Base-by-base conservation (phyloP, 805 yeast species). In the Saccharomycopsis sp. region DNA sequence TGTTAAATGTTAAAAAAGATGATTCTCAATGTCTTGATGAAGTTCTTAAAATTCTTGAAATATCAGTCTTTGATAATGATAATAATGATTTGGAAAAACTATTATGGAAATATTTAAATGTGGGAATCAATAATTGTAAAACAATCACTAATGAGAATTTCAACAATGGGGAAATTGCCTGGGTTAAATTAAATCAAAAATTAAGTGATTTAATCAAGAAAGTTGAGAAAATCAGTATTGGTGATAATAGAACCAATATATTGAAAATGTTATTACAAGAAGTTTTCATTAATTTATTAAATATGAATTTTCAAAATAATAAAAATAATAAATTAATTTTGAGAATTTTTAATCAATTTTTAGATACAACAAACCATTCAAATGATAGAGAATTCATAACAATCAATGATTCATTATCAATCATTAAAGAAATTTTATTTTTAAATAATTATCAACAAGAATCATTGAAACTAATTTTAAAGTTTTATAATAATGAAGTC, bases 361-460 rank as follows among this genome's bases (percentile, higher is more conserved):
- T 83, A 28, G 69, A 67, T 31, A 64, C 78, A 1, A 64, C 78
- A 1, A 54, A 67, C 9, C 38, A 48, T 9, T 25, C 40, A 4
- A 40, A 39, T 17, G 65, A 67, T 2, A 49, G 59, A 2, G 60
- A 66, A 15, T 53, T 67, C 21, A 70, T 81, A 4, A 72, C 75
- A 5, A 52, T 80, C 3, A 71, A 76, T 0, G 79, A 79, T 48
- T 69, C 83, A 13, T 63, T 77, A 31, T 66, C 67, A 1, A 69
- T 82, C 14, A 57, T 86, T 18, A 66, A 66, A 20, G 86, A 82
- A 46, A 69, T 83, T 1, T 76, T 76, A 42, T 56, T 73, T 3
- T 74, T 87, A 0, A 80, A 76, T 50, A 62, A 72, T 10, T 72
- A 79, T 48, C 94, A 85, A 48, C 69, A 67, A 43, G 69, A 69